phyloP scores from a whole-genome alignment of 148 eudicot genomes.

The Tetragonia tetragonoides region DNA sequence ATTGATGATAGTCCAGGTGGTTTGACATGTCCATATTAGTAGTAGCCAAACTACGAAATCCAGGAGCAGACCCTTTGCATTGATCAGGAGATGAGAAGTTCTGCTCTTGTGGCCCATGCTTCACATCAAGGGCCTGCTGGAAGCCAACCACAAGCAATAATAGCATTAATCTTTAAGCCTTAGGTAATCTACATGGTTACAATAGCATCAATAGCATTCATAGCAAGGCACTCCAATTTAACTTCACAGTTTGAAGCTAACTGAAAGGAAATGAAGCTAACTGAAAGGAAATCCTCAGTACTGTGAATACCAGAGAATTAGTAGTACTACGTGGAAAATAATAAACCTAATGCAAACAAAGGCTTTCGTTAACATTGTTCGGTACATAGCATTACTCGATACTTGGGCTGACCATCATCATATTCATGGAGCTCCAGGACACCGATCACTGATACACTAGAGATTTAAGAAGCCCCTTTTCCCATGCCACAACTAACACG shows the following conservation, averaged over 20 bases:
- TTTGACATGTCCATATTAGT: conserved; percentile 45
- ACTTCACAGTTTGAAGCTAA: neutral
- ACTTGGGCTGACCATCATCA: neutral
- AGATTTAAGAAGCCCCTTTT: neutral
- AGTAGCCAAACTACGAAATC: conserved; percentile 40
- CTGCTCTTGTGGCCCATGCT: conserved; percentile 53
- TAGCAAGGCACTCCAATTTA: too few species aligned
- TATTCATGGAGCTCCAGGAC: neutral
- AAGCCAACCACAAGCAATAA: conserved; percentile 18
- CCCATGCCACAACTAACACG: neutral
- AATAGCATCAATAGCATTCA: too few species aligned
- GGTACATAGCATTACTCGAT: neutral
- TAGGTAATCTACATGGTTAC: too few species aligned
- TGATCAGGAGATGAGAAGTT: conserved; percentile 45
- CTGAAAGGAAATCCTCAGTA: neutral
- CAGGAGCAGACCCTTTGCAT: conserved; percentile 48
- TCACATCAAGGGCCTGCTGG: conserved; percentile 48
- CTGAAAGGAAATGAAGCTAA: neutral
- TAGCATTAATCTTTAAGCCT: conserved; percentile 6
- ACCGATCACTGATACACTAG: neutral
- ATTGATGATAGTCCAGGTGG: conserved; percentile 55
- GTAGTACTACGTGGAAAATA: neutral
- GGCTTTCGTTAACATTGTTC: neutral
- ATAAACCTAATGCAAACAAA: neutral
- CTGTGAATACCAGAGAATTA: neutral